phyloP scores from a whole-genome alignment of 306 rosid genomes.

The Vigna unguiculata region DNA sequence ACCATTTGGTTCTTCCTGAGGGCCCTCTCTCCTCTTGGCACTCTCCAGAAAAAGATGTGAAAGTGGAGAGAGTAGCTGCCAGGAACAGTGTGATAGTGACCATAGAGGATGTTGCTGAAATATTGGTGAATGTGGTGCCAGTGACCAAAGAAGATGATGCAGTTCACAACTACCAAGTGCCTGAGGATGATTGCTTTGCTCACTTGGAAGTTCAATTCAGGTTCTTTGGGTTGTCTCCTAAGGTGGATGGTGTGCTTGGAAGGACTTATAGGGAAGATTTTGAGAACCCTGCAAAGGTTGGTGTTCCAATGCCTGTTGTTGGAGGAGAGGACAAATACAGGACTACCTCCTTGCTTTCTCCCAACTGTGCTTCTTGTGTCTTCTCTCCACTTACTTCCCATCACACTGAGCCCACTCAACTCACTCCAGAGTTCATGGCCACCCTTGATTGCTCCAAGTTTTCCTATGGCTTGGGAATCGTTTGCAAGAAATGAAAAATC shows the following conservation, averaged over 20 bases:
- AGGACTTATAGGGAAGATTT: constrained; percentile 54
- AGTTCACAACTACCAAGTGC: constrained; percentile 53
- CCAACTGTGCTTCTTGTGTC: constrained; percentile 48
- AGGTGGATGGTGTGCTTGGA: constrained; percentile 60
- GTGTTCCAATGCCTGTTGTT: constrained; percentile 60
- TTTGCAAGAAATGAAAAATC: constrained; percentile 51
- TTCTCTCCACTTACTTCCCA: constrained; percentile 31
- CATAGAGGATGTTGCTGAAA: constrained; percentile 49
- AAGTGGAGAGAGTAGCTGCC: constrained; percentile 47
- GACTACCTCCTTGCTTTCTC: constrained; percentile 49
- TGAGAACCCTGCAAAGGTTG: constrained; percentile 53
- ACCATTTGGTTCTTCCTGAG: constrained; percentile 12
- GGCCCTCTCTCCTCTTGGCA: constrained; percentile 49
- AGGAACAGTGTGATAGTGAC: constrained; percentile 51
- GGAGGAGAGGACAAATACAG: constrained; percentile 58
- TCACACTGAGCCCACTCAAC: background rate
- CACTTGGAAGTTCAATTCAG: constrained; percentile 60
- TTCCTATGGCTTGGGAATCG: constrained; percentile 51
- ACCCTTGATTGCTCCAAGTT: constrained; percentile 57
- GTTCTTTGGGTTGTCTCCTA: constrained; percentile 48
- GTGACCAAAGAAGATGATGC: constrained; percentile 57
- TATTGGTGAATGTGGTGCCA: constrained; percentile 56
- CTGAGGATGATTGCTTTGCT: constrained; percentile 54
- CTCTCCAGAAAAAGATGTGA: constrained; percentile 37
- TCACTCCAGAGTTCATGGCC: constrained; percentile 9